Base-by-base conservation (phyloP, 2,329 filamentous ascomycete genomes). In the Colletotrichum simmondsii region DNA sequence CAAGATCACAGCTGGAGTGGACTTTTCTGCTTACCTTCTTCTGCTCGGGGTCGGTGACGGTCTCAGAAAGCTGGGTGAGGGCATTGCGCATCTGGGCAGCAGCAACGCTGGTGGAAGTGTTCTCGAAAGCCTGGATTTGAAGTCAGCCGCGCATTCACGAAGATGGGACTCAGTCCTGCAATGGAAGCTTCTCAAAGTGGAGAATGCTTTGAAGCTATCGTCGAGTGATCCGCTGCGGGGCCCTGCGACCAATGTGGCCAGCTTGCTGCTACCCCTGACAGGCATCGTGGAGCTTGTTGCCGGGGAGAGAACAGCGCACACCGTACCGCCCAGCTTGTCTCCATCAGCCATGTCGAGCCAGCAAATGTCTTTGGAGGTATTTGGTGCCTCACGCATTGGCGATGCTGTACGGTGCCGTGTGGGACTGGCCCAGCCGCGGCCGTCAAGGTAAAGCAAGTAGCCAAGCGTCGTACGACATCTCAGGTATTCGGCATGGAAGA, bases 51-150 rank as follows among this genome's bases (percentile, higher is more conserved):
- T 98, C 95, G 80, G 92, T 90, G 82, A 98, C 95, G 11, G 93
- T 94, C 87, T 99, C 97, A 79, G 94, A 90, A 75, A 99, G 93
- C 84, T 93, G 92, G 83, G 98, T 98, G 83, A 99, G 90, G 75
- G 95, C 90, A 90, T 99, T 99, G 85, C 97, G 95, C 97, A 99
- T 99, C 88, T 99, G 97, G 74, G 95, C 97, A 69, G 97, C 97
- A 75, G 97, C 97, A 77, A 99, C 96, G 80, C 95, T 98, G 81
- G 97, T 99, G 69, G 96, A 98, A 78, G 97, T 97, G 91, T 98
- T 98, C 87, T 99, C 97, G 84, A 99, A 99, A 75, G 97, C 97
- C 97, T 98, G 79, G 52, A 46, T n/a, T 12, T 53, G 72, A 60
- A 71, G 80, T 86, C 82, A 87, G 80, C 72, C 62, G 65, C 42